Evolutionary conservation across 2,329 filamentous ascomycete species (phyloP), one percentile per base, ranked within the genome.

Genomic region (Neurospora crassa): DNA sequence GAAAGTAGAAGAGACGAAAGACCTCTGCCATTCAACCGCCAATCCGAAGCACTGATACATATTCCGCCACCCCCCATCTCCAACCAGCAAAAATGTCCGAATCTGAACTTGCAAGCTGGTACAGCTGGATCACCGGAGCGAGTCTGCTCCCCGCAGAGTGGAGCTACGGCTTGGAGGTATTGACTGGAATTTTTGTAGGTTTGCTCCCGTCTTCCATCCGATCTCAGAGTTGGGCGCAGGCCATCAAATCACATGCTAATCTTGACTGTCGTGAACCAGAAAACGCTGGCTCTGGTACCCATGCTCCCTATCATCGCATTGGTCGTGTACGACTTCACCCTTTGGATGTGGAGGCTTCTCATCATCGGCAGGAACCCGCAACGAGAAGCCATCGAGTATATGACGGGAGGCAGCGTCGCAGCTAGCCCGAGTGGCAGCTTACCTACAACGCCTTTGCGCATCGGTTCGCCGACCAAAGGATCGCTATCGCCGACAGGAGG

Each of bases 311-410:
- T 87, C 40, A 71, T 83, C 40, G 77, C 81, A n/a, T 78, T 88
- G 40, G 80, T 88, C 71, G 72, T 82, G 40, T 83, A 87, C 74
- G 87, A 89, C 76, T 76, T 88, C 68, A 77, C 79, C 37, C 80
- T 88, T 40, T 88, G 86, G 85, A 73, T 85, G 53, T 88, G 84
- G 82, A 82, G 86, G 74, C 80, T 83, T 11, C 76, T 76, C 71
- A 77, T 76, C 45, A 72, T 79, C 70, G 70, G 69, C 24, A 40
- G 42, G 2, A 34, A 68, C 16, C 43, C 53, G 6, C 43, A 34
- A 34, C 67, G 40, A 16, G 59, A 29, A 45, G 12, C 24, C 18
- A 37, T 63, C 53, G 53, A 63, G 53, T 63, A 37, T 8, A 63
- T 18, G 53, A 63, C 53, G 53, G 29, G 53, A 11, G 53, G 53